A percentile compares a stretch with the other conserved stretches of the same genome.
These are phyloP conservation scores for Coniochaeta sp. DNA, from an alignment of 2,329 filamentous ascomycete species.

Conservation along the genomic window DNA sequence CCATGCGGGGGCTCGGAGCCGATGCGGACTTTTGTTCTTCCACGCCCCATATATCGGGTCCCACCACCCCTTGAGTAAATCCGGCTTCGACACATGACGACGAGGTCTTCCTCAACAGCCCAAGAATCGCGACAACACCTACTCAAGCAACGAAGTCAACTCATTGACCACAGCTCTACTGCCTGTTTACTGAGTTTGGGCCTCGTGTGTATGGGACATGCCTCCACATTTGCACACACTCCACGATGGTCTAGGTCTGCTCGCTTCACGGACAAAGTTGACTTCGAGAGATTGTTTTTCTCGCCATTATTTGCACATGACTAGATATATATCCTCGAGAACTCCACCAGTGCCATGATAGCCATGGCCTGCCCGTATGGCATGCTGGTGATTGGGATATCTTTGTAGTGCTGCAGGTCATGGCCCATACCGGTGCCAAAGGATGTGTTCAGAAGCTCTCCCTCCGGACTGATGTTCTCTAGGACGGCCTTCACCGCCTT, in stretches of 20 bases:
- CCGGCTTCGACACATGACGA: too few species aligned
- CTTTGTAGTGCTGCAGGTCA: constrained; percentile 66
- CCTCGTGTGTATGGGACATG: too few species aligned
- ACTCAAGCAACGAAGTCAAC: too few species aligned
- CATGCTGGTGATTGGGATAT: constrained; percentile 72
- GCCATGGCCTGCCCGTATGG: constrained; percentile 81
- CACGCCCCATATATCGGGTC: neutral
- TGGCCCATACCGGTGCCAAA: constrained; percentile 76
- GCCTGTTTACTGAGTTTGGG: too few species aligned
- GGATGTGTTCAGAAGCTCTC: constrained; percentile 66
- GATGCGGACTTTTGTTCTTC: neutral
- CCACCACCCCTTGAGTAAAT: too few species aligned
- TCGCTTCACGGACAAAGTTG: neutral
- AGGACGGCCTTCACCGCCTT: constrained; percentile 62
- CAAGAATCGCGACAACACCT: too few species aligned
- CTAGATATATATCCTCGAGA: constrained; percentile 48
- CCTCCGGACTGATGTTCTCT: constrained; percentile 55
- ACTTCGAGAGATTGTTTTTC: neutral
- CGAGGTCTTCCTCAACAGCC: too few species aligned
- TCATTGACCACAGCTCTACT: too few species aligned
- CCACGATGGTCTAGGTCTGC: neutral
- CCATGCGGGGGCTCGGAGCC: neutral
- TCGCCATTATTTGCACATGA: neutral
- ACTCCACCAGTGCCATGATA: constrained; percentile 73
- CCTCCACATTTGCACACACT: neutral